Conservation (phyloP, 345 rosid species). For the Citrus glauca region DNA sequence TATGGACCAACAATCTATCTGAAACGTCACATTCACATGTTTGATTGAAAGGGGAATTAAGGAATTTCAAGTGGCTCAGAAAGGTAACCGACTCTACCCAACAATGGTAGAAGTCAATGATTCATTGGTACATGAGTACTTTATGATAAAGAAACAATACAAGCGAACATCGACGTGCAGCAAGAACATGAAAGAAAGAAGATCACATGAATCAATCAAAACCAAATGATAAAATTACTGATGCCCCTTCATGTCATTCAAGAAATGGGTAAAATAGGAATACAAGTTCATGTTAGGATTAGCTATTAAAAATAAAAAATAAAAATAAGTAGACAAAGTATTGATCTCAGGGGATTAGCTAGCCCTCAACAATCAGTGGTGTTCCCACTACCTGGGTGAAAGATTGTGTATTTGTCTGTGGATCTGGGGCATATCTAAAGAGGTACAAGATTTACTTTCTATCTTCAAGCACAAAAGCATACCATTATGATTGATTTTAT, state of each 20-base stretch:
- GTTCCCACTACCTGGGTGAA: conserved; percentile 17
- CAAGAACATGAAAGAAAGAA: conserved; percentile 4
- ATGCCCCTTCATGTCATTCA: not conserved
- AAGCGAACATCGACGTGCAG: not conserved
- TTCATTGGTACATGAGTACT: too few species aligned
- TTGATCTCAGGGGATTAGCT: conserved; percentile 15
- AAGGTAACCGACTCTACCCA: conserved; percentile 16
- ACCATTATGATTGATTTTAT: conserved; percentile 11
- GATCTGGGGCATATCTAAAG: conserved; percentile 21
- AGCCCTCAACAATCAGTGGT: conserved; percentile 20
- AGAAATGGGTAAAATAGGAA: not conserved
- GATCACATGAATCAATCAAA: not conserved
- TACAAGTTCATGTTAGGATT: conserved; percentile 7
- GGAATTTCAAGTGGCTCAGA: conserved; percentile 25
- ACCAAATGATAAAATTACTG: not conserved
- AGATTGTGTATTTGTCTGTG: conserved; percentile 6
- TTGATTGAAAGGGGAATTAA: conserved; percentile 4
- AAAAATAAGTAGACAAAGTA: not conserved
- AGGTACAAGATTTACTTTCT: not conserved
- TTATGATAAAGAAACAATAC: too few species aligned
- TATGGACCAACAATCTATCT: not conserved
- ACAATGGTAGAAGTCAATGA: conserved; percentile 10
- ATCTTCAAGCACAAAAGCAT: conserved; percentile 6
- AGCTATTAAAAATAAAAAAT: too few species aligned
- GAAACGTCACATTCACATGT: conserved; percentile 21